Evolutionary conservation across 805 yeast genomes (phyloP), one percentile per base, ranked within the genome.

Genomic region (Pichia eremophila): DNA sequence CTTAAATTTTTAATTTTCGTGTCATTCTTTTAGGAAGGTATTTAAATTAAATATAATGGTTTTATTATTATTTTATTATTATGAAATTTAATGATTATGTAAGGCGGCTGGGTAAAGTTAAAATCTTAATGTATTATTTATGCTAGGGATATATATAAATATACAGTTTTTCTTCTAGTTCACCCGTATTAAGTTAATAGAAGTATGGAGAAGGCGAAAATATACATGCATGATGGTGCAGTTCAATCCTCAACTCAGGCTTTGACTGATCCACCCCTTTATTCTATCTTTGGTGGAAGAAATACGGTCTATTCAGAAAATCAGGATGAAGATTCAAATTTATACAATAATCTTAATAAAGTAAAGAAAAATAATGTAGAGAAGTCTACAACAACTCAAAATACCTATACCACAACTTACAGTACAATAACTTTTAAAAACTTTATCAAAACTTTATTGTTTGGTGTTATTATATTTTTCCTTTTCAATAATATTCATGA

Each of bases 231-330:
- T 14, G 17, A 15, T 2, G 36, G 17, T 14, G n/a, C 36, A 12
- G 17, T 4, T 15, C 37, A 38, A 5, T 47, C 50, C 5, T 47
- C 50, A 14, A 47, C 50, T 11, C 22, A 40, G 25, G 41, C 55
- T 12, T 48, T 63, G 14, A 61, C 63, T 4, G 55, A 58, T 5
- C 65, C 67, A 1, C 57, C 56, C 29, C 44, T 63, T 22, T 62
- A 54, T 40, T 44, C 58, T 2, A 54, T 62, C 22, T 63, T 58
- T 48, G 62, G 63, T 2, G 57, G 60, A 38, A 47, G 51, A 35
- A 49, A 46, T 19, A 53, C 52, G 14, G 43, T 56, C 14, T 50
- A 50, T 18, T 53, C 50, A 32, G 61, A 57, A 27, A 54, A 50
- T 29, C 54, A 52, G 12, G 54, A 53, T 7, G 58, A 54, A 8